phyloP scores from a whole-genome alignment of 495 filamentous ascomycete species.

The Lasiosphaeria miniovina region DNA sequence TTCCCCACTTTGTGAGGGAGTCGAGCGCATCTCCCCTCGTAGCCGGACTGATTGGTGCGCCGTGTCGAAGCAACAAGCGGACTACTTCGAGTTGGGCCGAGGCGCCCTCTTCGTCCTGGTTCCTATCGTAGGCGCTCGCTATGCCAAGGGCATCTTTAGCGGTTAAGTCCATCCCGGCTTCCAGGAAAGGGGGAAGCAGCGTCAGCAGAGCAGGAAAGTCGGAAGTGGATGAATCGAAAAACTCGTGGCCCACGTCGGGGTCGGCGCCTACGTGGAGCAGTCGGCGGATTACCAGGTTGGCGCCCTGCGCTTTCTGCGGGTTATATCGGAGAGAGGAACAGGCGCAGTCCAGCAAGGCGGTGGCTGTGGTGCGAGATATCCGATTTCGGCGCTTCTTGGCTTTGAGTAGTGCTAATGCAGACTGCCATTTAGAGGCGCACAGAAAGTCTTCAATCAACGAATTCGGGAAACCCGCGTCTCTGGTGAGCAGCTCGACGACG shows the following conservation, averaged over 20 bases:
- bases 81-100: slow-evolving; percentile 1
- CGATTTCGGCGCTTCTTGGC: neutral
- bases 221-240: neutral
- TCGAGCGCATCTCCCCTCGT: slow-evolving; percentile 5
- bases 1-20: neutral
- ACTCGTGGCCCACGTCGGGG: neutral
- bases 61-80: slow-evolving; percentile 1
- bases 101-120: slow-evolving; percentile 1
- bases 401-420: neutral
- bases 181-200: neutral
- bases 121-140: slow-evolving; percentile 3
- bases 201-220: neutral
- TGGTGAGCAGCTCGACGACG: neutral
- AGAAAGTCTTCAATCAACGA: neutral
- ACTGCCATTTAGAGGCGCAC: neutral
- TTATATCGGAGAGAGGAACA: neutral
- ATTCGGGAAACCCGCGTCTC: neutral
- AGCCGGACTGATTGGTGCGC: slow-evolving; percentile 1
- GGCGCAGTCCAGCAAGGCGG: neutral
- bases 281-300: neutral
- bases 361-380: neutral
- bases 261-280: neutral
- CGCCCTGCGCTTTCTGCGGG: neutral
- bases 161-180: neutral
- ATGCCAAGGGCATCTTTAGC: neutral